A percentile compares a stretch with the other conserved stretches of the same genome.
Conservation (phyloP, 148 eudicot genomes). For the Rhododendron simsii region DNA sequence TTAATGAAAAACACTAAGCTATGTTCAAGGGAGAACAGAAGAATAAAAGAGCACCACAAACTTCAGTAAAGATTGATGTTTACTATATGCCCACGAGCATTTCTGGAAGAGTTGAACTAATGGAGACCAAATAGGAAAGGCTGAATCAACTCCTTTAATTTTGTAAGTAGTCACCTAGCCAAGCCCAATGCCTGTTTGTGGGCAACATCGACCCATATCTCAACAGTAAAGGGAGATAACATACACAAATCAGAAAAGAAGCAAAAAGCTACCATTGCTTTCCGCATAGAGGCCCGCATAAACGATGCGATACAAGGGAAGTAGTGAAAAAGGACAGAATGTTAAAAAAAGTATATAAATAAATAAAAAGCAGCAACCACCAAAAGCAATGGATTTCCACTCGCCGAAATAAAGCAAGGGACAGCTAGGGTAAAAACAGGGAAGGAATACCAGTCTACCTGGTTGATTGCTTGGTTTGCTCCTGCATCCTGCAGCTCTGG, state of each 20-base stretch:
- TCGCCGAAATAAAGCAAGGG: not conserved
- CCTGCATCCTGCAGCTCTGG: slow-evolving; percentile 83
- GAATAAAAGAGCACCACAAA: not conserved
- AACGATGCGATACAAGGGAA: not conserved
- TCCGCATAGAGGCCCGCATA: not conserved
- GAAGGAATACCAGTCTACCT: slow-evolving; percentile 37
- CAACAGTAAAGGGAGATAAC: not conserved
- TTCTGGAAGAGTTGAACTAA: not conserved
- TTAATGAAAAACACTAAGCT: not conserved
- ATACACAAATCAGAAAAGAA: not conserved
- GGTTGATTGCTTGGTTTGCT: slow-evolving; percentile 97
- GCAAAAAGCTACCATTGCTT: not conserved
- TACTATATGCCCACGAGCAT: not conserved
- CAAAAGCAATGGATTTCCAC: not conserved
- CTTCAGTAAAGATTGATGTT: not conserved
- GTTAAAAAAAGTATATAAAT: not conserved
- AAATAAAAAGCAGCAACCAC: not conserved
- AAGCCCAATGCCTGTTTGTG: not conserved
- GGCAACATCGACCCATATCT: not conserved
- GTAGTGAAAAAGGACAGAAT: not conserved
- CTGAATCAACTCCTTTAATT: not conserved
- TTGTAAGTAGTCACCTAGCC: not conserved
- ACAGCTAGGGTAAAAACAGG: not conserved
- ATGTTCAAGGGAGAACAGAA: not conserved
- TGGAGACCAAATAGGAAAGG: not conserved